Base-by-base conservation (phyloP, 2,329 filamentous ascomycete species). In the Amauroascus niger region DNA sequence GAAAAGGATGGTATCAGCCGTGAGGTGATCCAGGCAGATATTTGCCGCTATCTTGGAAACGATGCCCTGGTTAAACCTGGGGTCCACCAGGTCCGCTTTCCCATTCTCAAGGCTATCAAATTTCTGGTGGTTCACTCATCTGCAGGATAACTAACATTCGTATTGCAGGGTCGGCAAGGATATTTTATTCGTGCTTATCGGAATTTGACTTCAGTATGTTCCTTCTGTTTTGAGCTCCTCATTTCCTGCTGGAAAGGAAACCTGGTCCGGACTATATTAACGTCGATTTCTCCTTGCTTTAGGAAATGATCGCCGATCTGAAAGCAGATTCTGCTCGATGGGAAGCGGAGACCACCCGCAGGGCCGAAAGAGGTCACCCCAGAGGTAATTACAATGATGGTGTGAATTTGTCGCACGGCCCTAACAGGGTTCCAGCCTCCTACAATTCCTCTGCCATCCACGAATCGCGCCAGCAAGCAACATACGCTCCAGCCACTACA, bases 11-110 rank as follows among this genome's bases (percentile, higher is more conserved):
- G 86, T 66, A 90, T 90, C 70, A 85, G 87, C 68, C 82, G 86
- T 63, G 86, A 90, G 70, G 86, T 90, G 64, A 88, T 90, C 71
- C 87, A 87, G 59, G 83, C 85, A 67, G 86, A 90, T 68, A 88
- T 90, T 61, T 89, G 86, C 74, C 84, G 86, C 66, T 90, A 88
- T 68, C 78, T 90, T 62, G 86, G 86, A 65, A 88, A 88, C 69
- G 86, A 90, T 75, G 86, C 86, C 61, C 78, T 87, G 64, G 86
- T 88, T 66, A 83, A 83, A 65, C 86, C 85, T 56, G 84, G 83
- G 64, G 81, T 79, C 62, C 84, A 86, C 70, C 81, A 86, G 78
- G 84, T 88, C 78, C 62, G 67, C 62, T 61, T 60, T 63, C 53
- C 58, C 61, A 49, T 60, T 55, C 28, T 52, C n/a, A 20, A 2